Evolutionary conservation across 2,329 filamentous ascomycete genomes (phyloP).

Genomic region (Trichoderma semiorbis): DNA sequence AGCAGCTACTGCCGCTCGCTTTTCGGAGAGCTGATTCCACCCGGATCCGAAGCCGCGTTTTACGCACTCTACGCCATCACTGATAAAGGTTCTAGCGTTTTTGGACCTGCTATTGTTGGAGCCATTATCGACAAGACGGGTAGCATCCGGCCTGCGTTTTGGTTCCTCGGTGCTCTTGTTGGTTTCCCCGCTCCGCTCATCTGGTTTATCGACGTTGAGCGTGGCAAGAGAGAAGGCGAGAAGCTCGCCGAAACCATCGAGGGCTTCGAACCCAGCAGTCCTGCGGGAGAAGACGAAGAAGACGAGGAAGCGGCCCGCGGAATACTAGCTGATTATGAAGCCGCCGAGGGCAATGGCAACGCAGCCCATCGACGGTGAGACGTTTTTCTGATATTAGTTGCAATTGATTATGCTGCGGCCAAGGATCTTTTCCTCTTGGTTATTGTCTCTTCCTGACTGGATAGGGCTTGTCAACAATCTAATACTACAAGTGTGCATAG

Average conservation of each 20-base stretch:
- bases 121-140: conserved; percentile 82
- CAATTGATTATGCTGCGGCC: background rate
- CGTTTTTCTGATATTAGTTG: background rate
- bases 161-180: conserved; percentile 84
- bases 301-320: conserved; percentile 26
- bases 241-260: conserved; percentile 60
- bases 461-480: background rate
- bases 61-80: conserved; percentile 97
- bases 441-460: background rate
- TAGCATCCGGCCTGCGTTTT: conserved; percentile 82
- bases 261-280: conserved; percentile 40
- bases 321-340: conserved; percentile 22
- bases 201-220: conserved; percentile 78
- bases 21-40: conserved; percentile 90
- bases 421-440: background rate
- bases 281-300: conserved; percentile 21
- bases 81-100: conserved; percentile 91
- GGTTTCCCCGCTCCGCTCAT: conserved; percentile 81
- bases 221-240: conserved; percentile 66
- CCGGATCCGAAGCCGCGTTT: conserved; percentile 91
- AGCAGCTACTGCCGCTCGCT: conserved; percentile 89
- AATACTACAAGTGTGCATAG: conserved; percentile 22
- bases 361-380: conserved; percentile 6
- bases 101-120: conserved; percentile 91
- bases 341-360: background rate